Evolutionary conservation across 2,329 filamentous ascomycete genomes (phyloP).

Genomic region (Pyricularia sp.): DNA sequence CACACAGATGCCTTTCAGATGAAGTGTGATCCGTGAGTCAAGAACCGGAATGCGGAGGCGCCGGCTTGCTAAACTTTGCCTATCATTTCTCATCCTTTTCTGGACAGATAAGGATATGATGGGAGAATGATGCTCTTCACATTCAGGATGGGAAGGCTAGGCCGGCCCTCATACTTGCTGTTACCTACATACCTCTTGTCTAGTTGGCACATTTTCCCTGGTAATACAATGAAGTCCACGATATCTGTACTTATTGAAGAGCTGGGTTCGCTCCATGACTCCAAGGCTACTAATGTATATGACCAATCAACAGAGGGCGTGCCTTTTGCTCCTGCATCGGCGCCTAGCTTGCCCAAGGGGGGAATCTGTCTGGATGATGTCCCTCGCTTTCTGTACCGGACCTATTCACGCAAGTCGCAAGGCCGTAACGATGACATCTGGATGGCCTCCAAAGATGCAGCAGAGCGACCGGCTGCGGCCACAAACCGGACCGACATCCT

Average conservation of each 20-base stretch:
- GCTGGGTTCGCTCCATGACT: neutral
- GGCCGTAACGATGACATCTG: neutral
- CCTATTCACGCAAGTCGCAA: neutral
- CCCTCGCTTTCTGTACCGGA: neutral
- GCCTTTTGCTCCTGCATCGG: neutral
- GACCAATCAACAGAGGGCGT: neutral
- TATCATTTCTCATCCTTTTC: neutral
- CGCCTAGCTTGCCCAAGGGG: neutral
- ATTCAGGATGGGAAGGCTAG: neutral
- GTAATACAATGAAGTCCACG: neutral
- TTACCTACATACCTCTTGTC: neutral
- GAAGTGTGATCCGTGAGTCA: neutral
- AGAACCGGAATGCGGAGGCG: neutral
- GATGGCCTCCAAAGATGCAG: neutral
- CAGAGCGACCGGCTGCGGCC: neutral
- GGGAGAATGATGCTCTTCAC: neutral
- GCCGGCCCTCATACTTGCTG: no score
- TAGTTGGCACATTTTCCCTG: neutral
- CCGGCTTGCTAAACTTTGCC: neutral
- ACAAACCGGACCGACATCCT: neutral
- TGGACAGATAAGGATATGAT: neutral
- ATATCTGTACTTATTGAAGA: neutral
- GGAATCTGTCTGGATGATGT: neutral
- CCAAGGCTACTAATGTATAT: neutral
- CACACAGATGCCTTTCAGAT: neutral